Evolutionary conservation across 257 asterid genomes (phyloP).

Genomic region (Solanum arcanum): DNA sequence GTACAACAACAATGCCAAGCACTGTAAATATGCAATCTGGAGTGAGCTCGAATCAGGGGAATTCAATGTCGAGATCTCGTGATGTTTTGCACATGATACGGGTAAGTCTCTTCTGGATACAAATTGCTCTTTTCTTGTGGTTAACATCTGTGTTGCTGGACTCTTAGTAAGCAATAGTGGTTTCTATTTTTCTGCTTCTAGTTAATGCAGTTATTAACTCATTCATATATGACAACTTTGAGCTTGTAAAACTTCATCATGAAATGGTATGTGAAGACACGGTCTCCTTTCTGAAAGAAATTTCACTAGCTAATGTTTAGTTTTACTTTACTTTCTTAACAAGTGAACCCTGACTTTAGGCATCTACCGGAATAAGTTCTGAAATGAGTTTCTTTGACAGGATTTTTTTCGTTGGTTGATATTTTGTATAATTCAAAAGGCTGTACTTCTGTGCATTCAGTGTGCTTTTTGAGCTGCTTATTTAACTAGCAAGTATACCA

Average conservation of each 20-base stretch:
- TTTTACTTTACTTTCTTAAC: neutral
- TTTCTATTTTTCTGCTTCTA: neutral
- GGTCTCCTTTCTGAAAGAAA: neutral
- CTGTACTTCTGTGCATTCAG: neutral
- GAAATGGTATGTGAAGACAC: neutral
- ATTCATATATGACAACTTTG: neutral
- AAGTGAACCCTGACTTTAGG: neutral
- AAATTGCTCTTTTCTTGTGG: neutral
- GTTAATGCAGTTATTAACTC: neutral
- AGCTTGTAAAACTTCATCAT: neutral
- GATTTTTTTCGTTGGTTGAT: neutral
- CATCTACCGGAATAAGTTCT: neutral
- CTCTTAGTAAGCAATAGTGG: neutral
- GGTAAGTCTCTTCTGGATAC: constrained; percentile 30
- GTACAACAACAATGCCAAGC: constrained; percentile 32
- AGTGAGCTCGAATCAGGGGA: constrained; percentile 56
- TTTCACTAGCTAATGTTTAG: neutral
- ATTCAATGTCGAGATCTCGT: constrained; percentile 51
- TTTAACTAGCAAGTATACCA: neutral
- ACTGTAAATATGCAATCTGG: constrained; percentile 59
- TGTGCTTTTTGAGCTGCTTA: neutral
- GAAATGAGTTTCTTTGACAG: neutral
- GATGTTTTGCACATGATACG: constrained; percentile 55
- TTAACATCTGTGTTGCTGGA: neutral
- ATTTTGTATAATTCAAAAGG: neutral